phyloP scores from a whole-genome alignment of 1,284 basidiomycete genomes.

The Boletellus dicymbophilus region DNA sequence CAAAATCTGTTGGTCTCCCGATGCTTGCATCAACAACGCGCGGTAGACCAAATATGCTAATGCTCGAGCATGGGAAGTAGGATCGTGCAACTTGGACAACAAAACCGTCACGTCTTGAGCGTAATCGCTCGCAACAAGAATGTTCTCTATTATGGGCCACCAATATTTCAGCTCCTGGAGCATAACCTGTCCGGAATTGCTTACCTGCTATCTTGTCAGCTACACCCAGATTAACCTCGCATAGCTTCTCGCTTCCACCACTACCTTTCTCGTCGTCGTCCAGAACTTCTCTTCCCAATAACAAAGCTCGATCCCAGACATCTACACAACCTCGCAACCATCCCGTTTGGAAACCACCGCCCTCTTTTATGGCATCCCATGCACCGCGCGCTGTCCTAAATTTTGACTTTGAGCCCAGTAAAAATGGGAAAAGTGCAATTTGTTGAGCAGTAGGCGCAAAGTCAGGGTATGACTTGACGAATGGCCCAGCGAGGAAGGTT shows the following conservation, averaged over 20 bases:
- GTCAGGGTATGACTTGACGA: constrained; percentile 40
- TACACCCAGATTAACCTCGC: constrained; percentile 50
- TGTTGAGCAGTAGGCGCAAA: constrained; percentile 52
- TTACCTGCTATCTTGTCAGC: constrained; percentile 65
- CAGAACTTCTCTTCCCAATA: constrained; percentile 24
- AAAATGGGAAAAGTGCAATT: constrained; percentile 66
- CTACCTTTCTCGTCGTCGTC: constrained; percentile 37
- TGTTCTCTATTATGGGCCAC: constrained; percentile 50
- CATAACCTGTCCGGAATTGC: constrained; percentile 25
- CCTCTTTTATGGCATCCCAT: constrained; percentile 59
- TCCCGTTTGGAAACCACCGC: constrained; percentile 20
- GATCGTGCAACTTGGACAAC: constrained; percentile 51
- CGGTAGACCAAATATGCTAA: constrained; percentile 62
- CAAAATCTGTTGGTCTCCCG: constrained; percentile 57
- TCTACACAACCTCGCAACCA: constrained; percentile 48
- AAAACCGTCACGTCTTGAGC: constrained; percentile 40
- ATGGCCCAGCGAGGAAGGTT: constrained; percentile 58
- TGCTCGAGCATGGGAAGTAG: constrained; percentile 52
- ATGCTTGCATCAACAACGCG: constrained; percentile 52
- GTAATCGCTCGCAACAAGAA: constrained; percentile 47
- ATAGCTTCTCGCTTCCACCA: constrained; percentile 47
- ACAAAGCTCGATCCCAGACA: constrained; percentile 34
- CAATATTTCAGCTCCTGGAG: neutral
- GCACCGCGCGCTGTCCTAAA: constrained; percentile 61
- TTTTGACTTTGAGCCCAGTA: constrained; percentile 72